Evolutionary conservation across 163 green algal species (phyloP).

Genomic region (Scenedesmus sp.): DNA sequence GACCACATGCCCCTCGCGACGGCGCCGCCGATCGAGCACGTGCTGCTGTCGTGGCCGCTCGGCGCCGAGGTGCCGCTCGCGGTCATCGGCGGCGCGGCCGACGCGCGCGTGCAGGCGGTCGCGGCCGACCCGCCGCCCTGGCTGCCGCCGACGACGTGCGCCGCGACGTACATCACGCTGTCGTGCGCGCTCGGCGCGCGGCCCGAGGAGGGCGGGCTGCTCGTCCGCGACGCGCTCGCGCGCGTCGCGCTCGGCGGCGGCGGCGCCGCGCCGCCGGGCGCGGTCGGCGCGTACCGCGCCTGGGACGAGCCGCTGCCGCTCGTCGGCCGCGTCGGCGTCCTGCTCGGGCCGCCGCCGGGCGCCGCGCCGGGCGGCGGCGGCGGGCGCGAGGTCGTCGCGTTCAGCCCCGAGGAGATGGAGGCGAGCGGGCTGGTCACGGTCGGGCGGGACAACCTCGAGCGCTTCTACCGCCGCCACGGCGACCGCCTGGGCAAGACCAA

Average conservation of each 20-base stretch:
- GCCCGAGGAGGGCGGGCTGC: conserved; percentile 11
- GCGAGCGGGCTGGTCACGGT: not conserved
- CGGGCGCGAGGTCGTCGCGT: not conserved
- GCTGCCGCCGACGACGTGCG: conserved; percentile 28
- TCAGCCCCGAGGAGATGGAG: conserved; percentile 20
- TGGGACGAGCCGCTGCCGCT: conserved; percentile 33
- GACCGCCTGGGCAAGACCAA: not conserved
- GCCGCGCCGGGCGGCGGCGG: not conserved
- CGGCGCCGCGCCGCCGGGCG: not conserved
- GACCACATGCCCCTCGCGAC: conserved; percentile 48
- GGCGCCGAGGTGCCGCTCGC: conserved; percentile 12
- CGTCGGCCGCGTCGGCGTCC: conserved; percentile 25
- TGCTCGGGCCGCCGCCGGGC: not conserved
- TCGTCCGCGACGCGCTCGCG: conserved; percentile 20
- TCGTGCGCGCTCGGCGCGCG: conserved; percentile 10
- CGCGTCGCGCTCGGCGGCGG: not conserved
- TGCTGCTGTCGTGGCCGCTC: conserved; percentile 47
- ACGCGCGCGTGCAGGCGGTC: conserved; percentile 27
- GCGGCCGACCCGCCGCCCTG: conserved; percentile 21
- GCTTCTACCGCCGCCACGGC: not conserved
- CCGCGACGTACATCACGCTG: conserved; percentile 25
- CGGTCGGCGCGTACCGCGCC: conserved; percentile 7
- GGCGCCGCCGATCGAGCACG: not conserved
- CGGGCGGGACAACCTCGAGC: not conserved
- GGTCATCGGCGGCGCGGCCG: not conserved